Evolutionary conservation across 164 flowering plant species (phyloP).

Genomic region (Tinospora cordifolia): DNA sequence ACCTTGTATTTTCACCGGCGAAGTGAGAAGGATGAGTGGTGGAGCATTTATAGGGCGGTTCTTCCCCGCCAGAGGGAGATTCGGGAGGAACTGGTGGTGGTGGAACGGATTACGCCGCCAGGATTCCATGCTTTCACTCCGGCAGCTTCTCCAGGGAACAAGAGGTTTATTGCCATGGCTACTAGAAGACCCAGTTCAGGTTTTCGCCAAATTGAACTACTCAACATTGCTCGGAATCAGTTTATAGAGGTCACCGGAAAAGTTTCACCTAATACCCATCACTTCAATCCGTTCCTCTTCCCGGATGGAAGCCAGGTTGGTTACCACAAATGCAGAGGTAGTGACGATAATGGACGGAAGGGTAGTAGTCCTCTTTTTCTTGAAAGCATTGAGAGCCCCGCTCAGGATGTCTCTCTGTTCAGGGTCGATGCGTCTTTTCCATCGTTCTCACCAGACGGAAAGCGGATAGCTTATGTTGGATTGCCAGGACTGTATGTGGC

Average conservation of each 20-base stretch:
- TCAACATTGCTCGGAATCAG: slow-evolving; percentile 33
- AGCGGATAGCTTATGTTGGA: slow-evolving; percentile 53
- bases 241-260: slow-evolving; percentile 49
- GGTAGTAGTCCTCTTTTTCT: slow-evolving; percentile 29
- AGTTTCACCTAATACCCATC: slow-evolving; percentile 58
- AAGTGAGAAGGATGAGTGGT: slow-evolving; percentile 56
- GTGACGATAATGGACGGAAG: slow-evolving; percentile 14
- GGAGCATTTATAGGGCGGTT: slow-evolving; percentile 62
- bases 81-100: slow-evolving; percentile 26
- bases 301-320: slow-evolving; percentile 54
- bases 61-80: slow-evolving; percentile 24
- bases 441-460: slow-evolving; percentile 72
- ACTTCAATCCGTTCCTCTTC: slow-evolving; percentile 73
- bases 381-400: slow-evolving; percentile 47
- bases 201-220: slow-evolving; percentile 73
- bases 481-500: slow-evolving; percentile 67
- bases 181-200: slow-evolving; percentile 60
- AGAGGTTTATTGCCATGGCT: slow-evolving; percentile 58
- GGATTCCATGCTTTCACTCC: slow-evolving; percentile 91
- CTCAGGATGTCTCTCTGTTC: slow-evolving; percentile 42
- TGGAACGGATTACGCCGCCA: slow-evolving; percentile 74
- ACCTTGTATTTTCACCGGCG: slow-evolving; percentile 67
- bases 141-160: slow-evolving; percentile 42
- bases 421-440: slow-evolving; percentile 80
- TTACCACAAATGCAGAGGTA: slow-evolving; percentile 69